Evolutionary conservation across 2,329 filamentous ascomycete genomes (phyloP).

Genomic region (Cladosporium halotolerans): DNA sequence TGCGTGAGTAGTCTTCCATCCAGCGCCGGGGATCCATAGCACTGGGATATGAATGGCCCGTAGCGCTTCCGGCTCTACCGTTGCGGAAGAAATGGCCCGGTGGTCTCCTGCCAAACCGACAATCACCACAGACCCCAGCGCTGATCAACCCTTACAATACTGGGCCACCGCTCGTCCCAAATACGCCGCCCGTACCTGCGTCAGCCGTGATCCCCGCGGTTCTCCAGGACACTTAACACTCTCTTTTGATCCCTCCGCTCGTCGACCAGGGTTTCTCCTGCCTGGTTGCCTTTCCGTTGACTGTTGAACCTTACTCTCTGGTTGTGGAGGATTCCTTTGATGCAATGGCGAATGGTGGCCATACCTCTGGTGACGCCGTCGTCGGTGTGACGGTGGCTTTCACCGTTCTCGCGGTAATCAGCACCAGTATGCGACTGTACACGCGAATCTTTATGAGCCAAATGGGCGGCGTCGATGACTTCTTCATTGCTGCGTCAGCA

Average conservation of each 20-base stretch:
- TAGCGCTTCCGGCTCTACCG: neutral
- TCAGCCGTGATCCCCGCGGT: too few relatives aligned
- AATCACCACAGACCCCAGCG: neutral
- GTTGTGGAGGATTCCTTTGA: neutral
- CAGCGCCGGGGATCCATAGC: neutral
- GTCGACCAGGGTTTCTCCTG: neutral
- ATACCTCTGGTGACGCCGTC: slow-evolving; percentile 23
- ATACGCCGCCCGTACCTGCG: too few relatives aligned
- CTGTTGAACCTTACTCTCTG: neutral
- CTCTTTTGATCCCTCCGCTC: too few relatives aligned
- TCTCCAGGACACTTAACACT: too few relatives aligned
- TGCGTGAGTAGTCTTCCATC: too few relatives aligned
- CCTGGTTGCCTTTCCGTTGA: neutral
- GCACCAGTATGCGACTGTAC: slow-evolving; percentile 17
- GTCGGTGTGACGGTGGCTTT: slow-evolving; percentile 22
- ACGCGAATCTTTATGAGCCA: slow-evolving; percentile 13
- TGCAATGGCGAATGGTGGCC: slow-evolving; percentile 12
- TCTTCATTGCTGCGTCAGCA: slow-evolving; percentile 12
- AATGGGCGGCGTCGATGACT: slow-evolving; percentile 17
- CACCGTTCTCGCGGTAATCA: slow-evolving; percentile 19
- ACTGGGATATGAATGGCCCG: neutral
- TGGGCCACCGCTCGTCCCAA: neutral
- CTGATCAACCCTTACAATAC: neutral
- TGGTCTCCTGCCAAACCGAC: too few relatives aligned
- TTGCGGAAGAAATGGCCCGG: too few relatives aligned